A percentile compares a stretch with the other conserved stretches of the same genome.
phyloP scores from a whole-genome alignment of 2,329 filamentous ascomycete species.

The Fusarium transvaalense region DNA sequence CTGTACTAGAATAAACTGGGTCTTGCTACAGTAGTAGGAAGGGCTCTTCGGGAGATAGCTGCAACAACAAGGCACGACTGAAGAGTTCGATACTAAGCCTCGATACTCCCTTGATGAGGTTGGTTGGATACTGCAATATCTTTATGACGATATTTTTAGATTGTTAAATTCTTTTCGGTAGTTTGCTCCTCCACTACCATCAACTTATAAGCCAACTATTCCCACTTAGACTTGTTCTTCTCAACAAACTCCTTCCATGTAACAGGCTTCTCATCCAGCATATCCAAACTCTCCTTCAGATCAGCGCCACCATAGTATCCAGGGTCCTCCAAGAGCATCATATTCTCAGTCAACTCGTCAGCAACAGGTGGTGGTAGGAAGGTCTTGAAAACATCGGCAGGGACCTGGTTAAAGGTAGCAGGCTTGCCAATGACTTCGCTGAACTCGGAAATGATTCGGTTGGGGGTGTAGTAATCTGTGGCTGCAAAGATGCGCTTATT shows the following conservation, averaged over 20 bases:
- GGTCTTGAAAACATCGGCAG: slow-evolving; percentile 53
- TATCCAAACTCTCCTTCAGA: slow-evolving; percentile 49
- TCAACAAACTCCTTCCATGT: slow-evolving; percentile 56
- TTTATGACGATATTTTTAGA: not conserved
- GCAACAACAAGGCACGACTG: too few species aligned
- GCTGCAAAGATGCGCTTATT: slow-evolving; percentile 55
- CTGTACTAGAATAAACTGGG: too few species aligned
- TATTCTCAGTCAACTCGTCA: slow-evolving; percentile 58
- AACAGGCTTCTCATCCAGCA: slow-evolving; percentile 54
- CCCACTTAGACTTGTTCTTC: slow-evolving; percentile 50
- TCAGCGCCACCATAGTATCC: slow-evolving; percentile 57
- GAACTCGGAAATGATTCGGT: slow-evolving; percentile 52
- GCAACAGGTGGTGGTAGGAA: slow-evolving; percentile 49
- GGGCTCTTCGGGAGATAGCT: too few species aligned
- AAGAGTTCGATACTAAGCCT: too few species aligned
- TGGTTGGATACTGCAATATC: too few species aligned
- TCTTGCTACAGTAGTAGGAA: too few species aligned
- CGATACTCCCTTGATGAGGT: too few species aligned
- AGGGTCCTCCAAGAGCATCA: slow-evolving; percentile 57
- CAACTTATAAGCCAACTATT: not conserved
- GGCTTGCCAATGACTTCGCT: slow-evolving; percentile 53
- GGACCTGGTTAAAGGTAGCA: slow-evolving; percentile 49
- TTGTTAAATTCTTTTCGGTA: not conserved
- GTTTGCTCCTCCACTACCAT: rapidly evolving
- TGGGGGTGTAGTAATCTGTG: slow-evolving; percentile 53